These are phyloP conservation scores for Extremus antarcticus DNA, from an alignment of 495 filamentous ascomycete genomes.

Conservation along the genomic window DNA sequence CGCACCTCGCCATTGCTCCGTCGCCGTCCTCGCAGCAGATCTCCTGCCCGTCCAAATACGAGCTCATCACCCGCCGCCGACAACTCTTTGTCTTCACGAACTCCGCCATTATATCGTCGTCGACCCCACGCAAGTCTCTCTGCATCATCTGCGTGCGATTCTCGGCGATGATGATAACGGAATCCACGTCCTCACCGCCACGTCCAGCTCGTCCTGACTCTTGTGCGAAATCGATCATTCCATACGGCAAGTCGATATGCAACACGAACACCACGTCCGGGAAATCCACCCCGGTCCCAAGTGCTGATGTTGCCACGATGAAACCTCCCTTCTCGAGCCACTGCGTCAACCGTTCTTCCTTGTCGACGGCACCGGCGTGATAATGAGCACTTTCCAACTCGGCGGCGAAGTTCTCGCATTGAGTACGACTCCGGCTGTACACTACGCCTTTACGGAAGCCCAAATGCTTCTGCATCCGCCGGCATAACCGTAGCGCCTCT, in stretches of 20 bases:
- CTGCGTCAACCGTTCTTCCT: background rate
- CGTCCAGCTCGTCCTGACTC: background rate
- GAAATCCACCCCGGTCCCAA: conserved; percentile 4
- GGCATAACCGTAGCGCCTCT: background rate
- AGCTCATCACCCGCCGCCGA: background rate
- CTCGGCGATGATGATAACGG: background rate
- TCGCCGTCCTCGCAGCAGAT: too few relatives aligned
- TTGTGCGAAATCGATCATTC: background rate
- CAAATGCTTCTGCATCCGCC: too few relatives aligned
- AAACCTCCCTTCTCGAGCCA: background rate
- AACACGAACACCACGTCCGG: background rate
- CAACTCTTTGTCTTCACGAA: too few relatives aligned
- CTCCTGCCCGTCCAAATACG: too few relatives aligned
- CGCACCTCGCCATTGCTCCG: too few relatives aligned
- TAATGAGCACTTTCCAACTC: too few relatives aligned
- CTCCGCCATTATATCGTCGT: background rate
- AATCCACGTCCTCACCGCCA: background rate
- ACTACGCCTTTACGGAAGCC: too few relatives aligned
- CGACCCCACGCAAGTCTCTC: background rate
- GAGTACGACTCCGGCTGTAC: too few relatives aligned
- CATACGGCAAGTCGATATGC: background rate
- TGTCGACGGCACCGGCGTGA: too few relatives aligned
- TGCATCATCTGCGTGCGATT: background rate
- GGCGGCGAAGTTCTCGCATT: too few relatives aligned
- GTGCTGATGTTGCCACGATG: conserved; percentile 4